Evolutionary conservation across 331 rosid genomes (phyloP), one percentile per base, ranked within the genome.

Genomic region (Pyrus hybrid): DNA sequence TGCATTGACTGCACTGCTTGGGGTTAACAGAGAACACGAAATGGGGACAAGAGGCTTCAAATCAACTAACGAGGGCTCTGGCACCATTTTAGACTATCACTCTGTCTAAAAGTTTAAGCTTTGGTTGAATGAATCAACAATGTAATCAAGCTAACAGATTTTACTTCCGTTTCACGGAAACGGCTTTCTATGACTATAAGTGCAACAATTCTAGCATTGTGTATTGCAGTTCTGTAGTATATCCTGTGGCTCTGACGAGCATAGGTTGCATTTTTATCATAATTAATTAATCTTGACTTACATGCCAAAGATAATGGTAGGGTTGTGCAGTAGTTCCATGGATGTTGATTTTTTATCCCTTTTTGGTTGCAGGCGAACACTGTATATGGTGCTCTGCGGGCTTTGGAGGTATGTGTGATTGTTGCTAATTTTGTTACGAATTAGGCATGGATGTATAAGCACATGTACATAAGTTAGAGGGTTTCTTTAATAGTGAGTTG

Each of bases 301-400:
- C 63, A 51, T 53, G 13, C 33, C 54, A 12, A 16, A 6, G 45
- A 28, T 5, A n/a, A n/a, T 54, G 63, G 22, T 51, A 29, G 65
- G 29, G 72, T 64, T 25, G 21, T 67, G 64, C 67, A 16, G 23
- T 45, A 18, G 66, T 61, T 68, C 66, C 73, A 13, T 20, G 70
- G 76, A 77, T 74, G 81, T 73, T 85, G 61, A 76, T 57, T 17
- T 72, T 37, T 37, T 37, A 37, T 37, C 47, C 25, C 58, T 16
- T 75, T 30, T 77, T 65, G 79, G 20, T 67, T 84, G 86, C 84
- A 94, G 99, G 97, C 97, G 81, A 79, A 76, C 43, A 90, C 97
- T 68, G 91, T 94, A 67, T 92, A 86, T 79, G 99, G 99, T 32
- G 99, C 96, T 29, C 76, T 94, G 83, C 88, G 96, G 64, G 99